Conservation (phyloP, 148 eudicot species). For the Chenopodium suecicum region DNA sequence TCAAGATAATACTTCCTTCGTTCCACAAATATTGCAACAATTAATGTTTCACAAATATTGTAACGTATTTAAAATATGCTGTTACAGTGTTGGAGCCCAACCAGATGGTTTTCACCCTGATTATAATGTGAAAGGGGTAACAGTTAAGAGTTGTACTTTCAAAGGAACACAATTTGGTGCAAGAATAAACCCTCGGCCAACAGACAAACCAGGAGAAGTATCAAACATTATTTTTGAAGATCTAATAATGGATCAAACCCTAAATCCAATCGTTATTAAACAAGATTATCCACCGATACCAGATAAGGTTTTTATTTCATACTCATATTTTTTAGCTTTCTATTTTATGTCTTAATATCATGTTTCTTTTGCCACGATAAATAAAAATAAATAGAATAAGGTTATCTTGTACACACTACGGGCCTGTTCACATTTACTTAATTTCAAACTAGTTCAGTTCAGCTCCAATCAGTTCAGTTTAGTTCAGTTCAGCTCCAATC, state of each 20-base stretch:
- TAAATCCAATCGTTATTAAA: slow-evolving; percentile 50
- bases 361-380: too few species aligned
- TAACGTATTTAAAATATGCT: neutral
- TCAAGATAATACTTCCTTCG: too few species aligned
- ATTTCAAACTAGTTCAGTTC: too few species aligned
- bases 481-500: too few species aligned
- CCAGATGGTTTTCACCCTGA: slow-evolving; percentile 22
- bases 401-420: too few species aligned
- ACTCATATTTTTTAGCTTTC: neutral
- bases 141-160: slow-evolving; percentile 49
- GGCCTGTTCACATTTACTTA: too few species aligned
- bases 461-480: too few species aligned
- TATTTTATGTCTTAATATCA: too few species aligned
- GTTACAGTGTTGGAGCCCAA: slow-evolving; percentile 45
- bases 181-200: slow-evolving; percentile 55
- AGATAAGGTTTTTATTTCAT: slow-evolving; percentile 13
- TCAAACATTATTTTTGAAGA: slow-evolving; percentile 39
- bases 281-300: slow-evolving; percentile 42
- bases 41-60: neutral
- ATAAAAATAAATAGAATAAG: too few species aligned
- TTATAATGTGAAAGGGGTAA: slow-evolving; percentile 32
- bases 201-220: slow-evolving; percentile 24
- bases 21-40: too few species aligned
- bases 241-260: slow-evolving; percentile 38
- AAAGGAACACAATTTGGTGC: slow-evolving; percentile 49